Base-by-base conservation (phyloP, 345 rosid genomes). In the Salix exigua region DNA sequence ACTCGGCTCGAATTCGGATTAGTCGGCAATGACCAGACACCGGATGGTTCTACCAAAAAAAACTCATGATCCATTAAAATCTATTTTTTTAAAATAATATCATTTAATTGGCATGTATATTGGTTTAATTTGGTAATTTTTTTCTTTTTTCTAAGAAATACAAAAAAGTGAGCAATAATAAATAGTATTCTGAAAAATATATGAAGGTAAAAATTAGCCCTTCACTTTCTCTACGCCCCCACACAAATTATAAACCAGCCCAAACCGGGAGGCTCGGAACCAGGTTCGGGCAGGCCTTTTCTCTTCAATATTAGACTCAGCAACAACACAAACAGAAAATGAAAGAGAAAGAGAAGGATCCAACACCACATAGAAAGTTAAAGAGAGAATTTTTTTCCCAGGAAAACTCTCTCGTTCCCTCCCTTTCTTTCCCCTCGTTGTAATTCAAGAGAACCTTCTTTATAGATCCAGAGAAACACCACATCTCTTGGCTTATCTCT, bases 261-360 rank as follows among this genome's bases (percentile, higher is more conserved):
- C 76, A 50, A 72, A 21, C 78, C 92, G 85, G 28, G 86, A 84
- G 88, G 88, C 60, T 84, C 87, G 97, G 97, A 88, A 88, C 66
- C 85, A 88, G 92, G 85, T 83, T 91, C 82, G 92, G 91, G 28
- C 2, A 4, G 13, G 17, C 46, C 28, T 65, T 80, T 80, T 83
- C 86, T 72, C 82, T 84, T 86, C 81, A 81, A 68, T 79, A 73
- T 77, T 68, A 68, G 79, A 84, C 78, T 55, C 63, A 9, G 28
- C 63, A 55, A 58, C 63, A 58, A 5, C 63, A 58, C 28, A 10
- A 65, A 66, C 64, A 60, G 37, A 66, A 62, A 51, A 18, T 72
- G 40, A 75, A 78, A 50, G 40, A 33, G 66, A 66, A 64, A 71
- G 72, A 72, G 37, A 75, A 11, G 51, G 60, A 61, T 26, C 25